phyloP scores from a whole-genome alignment of 495 filamentous ascomycete genomes.

The Talaromyces liani region DNA sequence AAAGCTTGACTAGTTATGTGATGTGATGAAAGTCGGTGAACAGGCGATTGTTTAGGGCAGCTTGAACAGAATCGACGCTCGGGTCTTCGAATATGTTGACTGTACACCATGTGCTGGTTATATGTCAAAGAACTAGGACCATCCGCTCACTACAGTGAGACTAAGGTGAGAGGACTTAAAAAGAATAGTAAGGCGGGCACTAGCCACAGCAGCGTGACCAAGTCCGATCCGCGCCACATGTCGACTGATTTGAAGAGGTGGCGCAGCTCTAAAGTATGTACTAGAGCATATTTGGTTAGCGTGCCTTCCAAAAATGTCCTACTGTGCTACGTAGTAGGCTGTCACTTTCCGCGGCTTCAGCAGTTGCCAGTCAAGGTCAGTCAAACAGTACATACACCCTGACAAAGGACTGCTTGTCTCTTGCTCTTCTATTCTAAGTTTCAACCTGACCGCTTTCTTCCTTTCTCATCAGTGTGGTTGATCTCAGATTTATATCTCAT shows the following conservation, averaged over 20 bases:
- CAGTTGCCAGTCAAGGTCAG: neutral
- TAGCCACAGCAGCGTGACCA: neutral
- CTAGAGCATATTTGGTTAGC: neutral
- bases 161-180: neutral
- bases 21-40: neutral
- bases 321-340: neutral
- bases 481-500: neutral
- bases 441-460: neutral
- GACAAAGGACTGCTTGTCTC: neutral
- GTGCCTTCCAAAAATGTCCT: neutral
- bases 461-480: neutral
- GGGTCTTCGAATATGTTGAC: neutral
- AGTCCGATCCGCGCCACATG: neutral
- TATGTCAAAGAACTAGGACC: neutral
- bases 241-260: neutral
- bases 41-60: no score
- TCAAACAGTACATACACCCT: neutral
- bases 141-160: neutral
- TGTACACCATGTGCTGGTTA: neutral
- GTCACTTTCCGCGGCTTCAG: conserved; percentile 1
- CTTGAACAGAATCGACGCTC: neutral
- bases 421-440: neutral
- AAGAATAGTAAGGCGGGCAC: neutral
- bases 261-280: neutral
- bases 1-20: neutral